phyloP scores from a whole-genome alignment of 768 basidiomycete species.

The Fistulinella prunicolor region DNA sequence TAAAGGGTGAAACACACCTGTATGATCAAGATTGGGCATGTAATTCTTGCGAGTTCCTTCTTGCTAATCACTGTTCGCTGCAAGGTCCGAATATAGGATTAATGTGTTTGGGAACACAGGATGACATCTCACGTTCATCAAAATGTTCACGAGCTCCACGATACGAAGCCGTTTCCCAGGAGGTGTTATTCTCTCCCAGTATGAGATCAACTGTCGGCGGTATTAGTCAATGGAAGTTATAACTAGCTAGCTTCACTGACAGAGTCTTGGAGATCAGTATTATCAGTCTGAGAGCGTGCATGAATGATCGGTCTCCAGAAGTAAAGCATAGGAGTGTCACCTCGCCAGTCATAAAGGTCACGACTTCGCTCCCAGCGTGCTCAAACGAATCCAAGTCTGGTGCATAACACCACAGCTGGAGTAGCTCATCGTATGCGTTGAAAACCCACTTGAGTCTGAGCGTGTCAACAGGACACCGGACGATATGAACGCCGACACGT shows the following conservation, averaged over 20 bases:
- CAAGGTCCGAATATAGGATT: neutral
- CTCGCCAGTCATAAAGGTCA: slow-evolving; percentile 52
- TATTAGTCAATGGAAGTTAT: slow-evolving; percentile 7
- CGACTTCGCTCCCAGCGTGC: slow-evolving; percentile 58
- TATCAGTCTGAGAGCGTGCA: slow-evolving; percentile 19
- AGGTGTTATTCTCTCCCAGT: slow-evolving; percentile 57
- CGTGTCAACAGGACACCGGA: slow-evolving; percentile 1
- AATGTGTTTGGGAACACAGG: neutral
- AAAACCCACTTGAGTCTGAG: slow-evolving; percentile 56
- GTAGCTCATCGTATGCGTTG: slow-evolving; percentile 60
- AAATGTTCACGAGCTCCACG: slow-evolving; percentile 51
- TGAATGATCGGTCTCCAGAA: neutral
- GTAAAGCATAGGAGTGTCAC: slow-evolving; percentile 38
- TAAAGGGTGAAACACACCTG: slow-evolving; percentile 44
- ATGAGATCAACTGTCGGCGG: slow-evolving; percentile 54
- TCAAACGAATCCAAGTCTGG: slow-evolving; percentile 67
- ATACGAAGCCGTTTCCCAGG: slow-evolving; percentile 52
- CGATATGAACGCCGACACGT: slow-evolving; percentile 23
- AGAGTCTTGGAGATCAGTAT: slow-evolving; percentile 60
- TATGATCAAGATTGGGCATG: slow-evolving; percentile 63
- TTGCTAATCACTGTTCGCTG: slow-evolving; percentile 56
- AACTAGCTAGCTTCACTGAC: slow-evolving; percentile 37
- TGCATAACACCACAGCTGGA: slow-evolving; percentile 62
- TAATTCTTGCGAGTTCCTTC: slow-evolving; percentile 50
- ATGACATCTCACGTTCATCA: slow-evolving; percentile 52